Conservation (phyloP, 176 grass and related monocot species). For the Eleusine indica region DNA sequence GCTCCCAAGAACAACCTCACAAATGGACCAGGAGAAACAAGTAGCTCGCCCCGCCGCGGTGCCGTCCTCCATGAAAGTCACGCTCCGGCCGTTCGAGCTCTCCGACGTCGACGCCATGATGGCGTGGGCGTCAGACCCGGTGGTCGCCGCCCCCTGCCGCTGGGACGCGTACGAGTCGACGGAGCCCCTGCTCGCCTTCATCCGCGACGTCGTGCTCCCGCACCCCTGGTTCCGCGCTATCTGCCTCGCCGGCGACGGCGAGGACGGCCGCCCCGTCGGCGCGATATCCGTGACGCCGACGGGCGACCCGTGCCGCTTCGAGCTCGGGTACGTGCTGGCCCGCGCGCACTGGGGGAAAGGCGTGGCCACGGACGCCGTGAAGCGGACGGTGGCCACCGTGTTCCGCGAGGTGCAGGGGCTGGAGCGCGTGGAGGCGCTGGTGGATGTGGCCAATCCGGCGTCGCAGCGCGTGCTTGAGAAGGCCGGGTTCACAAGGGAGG, state of each 20-base stretch:
- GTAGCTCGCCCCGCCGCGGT: not conserved
- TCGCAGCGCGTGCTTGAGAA: conserved; percentile 66
- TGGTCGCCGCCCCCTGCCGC: conserved; percentile 48
- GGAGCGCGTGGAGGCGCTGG: conserved; percentile 82
- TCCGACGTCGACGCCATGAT: conserved; percentile 67
- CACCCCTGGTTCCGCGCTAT: conserved; percentile 74
- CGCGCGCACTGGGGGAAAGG: conserved; percentile 59
- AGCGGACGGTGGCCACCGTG: conserved; percentile 8
- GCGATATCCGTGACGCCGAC: conserved; percentile 63
- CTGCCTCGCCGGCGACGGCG: conserved; percentile 38
- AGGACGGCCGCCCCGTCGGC: conserved; percentile 42
- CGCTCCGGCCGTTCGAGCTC: conserved; percentile 65
- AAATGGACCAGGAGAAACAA: not conserved
- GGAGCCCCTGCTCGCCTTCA: conserved; percentile 51
- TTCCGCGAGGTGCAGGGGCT: conserved; percentile 52
- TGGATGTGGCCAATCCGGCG: conserved; percentile 55
- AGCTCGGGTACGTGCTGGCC: conserved; percentile 57
- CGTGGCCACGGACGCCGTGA: conserved; percentile 56
- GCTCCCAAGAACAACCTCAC: not conserved
- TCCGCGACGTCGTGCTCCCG: conserved; percentile 48
- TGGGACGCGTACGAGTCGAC: conserved; percentile 60
- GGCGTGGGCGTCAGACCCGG: conserved; percentile 76
- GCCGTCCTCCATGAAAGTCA: conserved; percentile 30
- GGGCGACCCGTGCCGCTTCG: conserved; percentile 52
- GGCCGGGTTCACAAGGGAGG: conserved; percentile 69